Evolutionary conservation across 306 rosid genomes (phyloP).

Genomic region (Medicago arabica): DNA sequence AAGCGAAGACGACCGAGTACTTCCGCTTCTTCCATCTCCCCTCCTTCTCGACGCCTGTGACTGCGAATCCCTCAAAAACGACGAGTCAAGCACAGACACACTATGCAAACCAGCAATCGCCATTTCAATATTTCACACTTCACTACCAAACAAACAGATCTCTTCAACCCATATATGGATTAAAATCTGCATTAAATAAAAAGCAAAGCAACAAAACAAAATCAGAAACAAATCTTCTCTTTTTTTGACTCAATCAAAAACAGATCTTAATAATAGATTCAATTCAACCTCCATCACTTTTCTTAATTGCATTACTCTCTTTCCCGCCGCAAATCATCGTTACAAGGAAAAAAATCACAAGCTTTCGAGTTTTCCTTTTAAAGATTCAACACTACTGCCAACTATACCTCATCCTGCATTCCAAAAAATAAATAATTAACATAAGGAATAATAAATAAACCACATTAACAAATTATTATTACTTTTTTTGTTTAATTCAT

Average conservation of each 20-base stretch:
- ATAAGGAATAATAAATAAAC: background rate
- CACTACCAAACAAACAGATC: slow-evolving; percentile 41
- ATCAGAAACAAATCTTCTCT: slow-evolving; percentile 44
- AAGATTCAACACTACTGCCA: slow-evolving; percentile 32
- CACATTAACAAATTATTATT: slow-evolving; percentile 8
- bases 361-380: slow-evolving; percentile 30
- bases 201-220: slow-evolving; percentile 46
- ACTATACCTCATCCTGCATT: slow-evolving; percentile 58
- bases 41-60: slow-evolving; percentile 64
- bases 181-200: slow-evolving; percentile 48
- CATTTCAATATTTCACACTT: slow-evolving; percentile 53
- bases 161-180: slow-evolving; percentile 61
- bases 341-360: slow-evolving; percentile 34
- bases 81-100: slow-evolving; percentile 80
- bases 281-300: slow-evolving; percentile 38
- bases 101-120: slow-evolving; percentile 91
- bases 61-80: slow-evolving; percentile 78
- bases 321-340: slow-evolving; percentile 1
- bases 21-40: slow-evolving; percentile 64
- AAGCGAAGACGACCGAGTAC: slow-evolving; percentile 75
- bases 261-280: slow-evolving; percentile 35
- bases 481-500: background rate
- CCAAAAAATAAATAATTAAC: slow-evolving; percentile 14
- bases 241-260: slow-evolving; percentile 40
- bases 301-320: slow-evolving; percentile 26